Base-by-base conservation (phyloP, 1,284 basidiomycete species). In the Tilletia setariae region DNA sequence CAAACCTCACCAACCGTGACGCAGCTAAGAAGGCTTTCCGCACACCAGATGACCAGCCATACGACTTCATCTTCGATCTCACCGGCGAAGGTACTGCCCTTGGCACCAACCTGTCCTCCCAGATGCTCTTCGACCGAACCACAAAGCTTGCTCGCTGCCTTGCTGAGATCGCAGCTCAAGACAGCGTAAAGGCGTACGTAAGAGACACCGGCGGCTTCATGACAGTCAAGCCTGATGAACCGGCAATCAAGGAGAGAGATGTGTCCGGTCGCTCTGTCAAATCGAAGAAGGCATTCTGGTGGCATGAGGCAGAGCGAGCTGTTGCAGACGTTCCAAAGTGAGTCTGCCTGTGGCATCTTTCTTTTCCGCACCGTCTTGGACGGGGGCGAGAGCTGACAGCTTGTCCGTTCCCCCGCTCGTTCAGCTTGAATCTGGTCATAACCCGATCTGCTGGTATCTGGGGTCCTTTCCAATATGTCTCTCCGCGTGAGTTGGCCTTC, bases 61-160 rank as follows among this genome's bases (percentile, higher is more conserved):
- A 72, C 53, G 75, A 78, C 43, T 43, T 75, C 53, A 72, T 76
- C 21, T 78, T 75, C 64, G 76, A 78, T 56, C 70, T 78, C 40
- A 76, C 75, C 15, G 75, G 76, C 25, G 76, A 78, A 42, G 76
- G 76, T 21, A 49, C 73, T 13, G 42, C 65, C 16, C 43, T 67
- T 32, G 49, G 35, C 32, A 47, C 68, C 43, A 46, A 73, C 8
- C 59, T 74, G 0, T 75, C 75, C 3, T 72, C 71, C 61, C 66
- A 75, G 59, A 43, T 76, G 4, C 47, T 78, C 61, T 23, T 75
- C 16, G 76, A 78, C 42, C 70, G 76, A 6, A 76, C 73, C 0
- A 70, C 70, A 23, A 75, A 76, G 56, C 68, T 76, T 1, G 73
- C 76, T 25, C 67, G 64, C 9, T 63, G 67, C 11, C 67, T 76